Base-by-base conservation (phyloP, 306 rosid species). In the Cercis canadensis region DNA sequence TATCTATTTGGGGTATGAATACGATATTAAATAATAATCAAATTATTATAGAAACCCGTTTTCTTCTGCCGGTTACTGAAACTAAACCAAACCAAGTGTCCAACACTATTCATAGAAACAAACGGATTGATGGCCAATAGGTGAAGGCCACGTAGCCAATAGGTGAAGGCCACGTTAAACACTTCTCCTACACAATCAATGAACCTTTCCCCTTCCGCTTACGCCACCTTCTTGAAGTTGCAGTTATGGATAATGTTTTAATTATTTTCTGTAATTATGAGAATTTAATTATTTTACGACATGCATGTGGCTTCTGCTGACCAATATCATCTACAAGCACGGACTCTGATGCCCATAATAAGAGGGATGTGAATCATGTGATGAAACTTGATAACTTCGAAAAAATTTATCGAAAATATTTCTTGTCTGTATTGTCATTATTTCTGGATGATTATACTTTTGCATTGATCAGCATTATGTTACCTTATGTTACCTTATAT, bases 211-310 rank as follows among this genome's bases (percentile, higher is more conserved):
- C 50, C 17, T 12, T 49, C 69, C 14, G 46, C 47, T 44, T 32
- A 80, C 77, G 74, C 40, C 70, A 64, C 71, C 45, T 59, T 52
- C 56, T 75, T 75, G 60, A 24, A 14, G 12, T 75, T 75, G 60
- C 36, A 14, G 12, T n/a, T 33, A 41, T 69, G 36, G 50, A 70
- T 19, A 10, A 43, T 5, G 7, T 37, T 37, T 3, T 34, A 3
- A 34, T 45, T 11, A 2, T 45, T 45, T 46, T 46, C 5, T 4
- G 3, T 13, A 11, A 46, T 46, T 46, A 46, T 46, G 52, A 13
- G 12, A 46, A 13, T 46, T n/a, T n/a, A 46, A 46, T 46, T n/a
- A 46, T 11, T 11, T 46, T 4, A n/a, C 12, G 52, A 13, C 52
- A 46, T 12, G 52, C 16, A 2, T 46, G n/a, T 13, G 52, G 16